phyloP scores from a whole-genome alignment of 768 basidiomycete species.

The Gloeophyllum trabeum region DNA sequence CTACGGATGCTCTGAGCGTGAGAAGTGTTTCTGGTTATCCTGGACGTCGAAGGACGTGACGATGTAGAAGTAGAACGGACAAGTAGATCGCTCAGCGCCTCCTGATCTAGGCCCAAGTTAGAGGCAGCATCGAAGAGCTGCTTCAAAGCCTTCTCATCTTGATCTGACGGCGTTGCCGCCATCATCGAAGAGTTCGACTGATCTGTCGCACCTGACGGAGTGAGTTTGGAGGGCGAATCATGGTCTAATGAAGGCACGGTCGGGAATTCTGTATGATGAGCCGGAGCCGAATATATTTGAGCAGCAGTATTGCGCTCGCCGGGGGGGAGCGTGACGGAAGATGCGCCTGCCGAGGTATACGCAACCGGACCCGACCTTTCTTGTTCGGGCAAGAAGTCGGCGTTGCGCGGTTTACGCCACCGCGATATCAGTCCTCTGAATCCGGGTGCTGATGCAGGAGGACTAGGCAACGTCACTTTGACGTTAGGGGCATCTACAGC shows the following conservation, averaged over 20 bases:
- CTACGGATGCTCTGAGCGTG: slow-evolving; percentile 12
- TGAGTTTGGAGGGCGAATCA: too few relatives aligned
- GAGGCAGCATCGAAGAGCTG: slow-evolving; percentile 70
- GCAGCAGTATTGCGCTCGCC: too few relatives aligned
- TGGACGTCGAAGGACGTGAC: slow-evolving; percentile 37
- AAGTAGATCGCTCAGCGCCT: slow-evolving; percentile 57
- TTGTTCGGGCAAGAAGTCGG: too few relatives aligned
- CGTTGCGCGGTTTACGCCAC: slow-evolving; percentile 50
- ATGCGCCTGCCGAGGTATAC: too few relatives aligned
- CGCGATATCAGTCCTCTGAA: slow-evolving; percentile 76
- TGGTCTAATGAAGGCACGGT: slow-evolving; percentile 3
- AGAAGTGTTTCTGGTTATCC: slow-evolving; percentile 32
- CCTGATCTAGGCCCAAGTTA: slow-evolving; percentile 66
- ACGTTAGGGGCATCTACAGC: slow-evolving; percentile 7
- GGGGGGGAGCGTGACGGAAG: too few relatives aligned
- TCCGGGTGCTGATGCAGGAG: slow-evolving; percentile 67
- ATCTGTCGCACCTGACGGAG: too few relatives aligned
- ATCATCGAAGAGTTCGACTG: too few relatives aligned
- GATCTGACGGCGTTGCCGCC: too few relatives aligned
- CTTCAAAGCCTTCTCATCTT: slow-evolving; percentile 44
- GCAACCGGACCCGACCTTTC: too few relatives aligned
- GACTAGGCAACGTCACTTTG: slow-evolving; percentile 44
- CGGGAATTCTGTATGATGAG: slow-evolving; percentile 11
- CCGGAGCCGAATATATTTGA: slow-evolving; percentile 17
- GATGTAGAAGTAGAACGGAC: slow-evolving; percentile 60